Base-by-base conservation (phyloP, 176 grass and related monocot genomes). In the Oropetium thomaeum region DNA sequence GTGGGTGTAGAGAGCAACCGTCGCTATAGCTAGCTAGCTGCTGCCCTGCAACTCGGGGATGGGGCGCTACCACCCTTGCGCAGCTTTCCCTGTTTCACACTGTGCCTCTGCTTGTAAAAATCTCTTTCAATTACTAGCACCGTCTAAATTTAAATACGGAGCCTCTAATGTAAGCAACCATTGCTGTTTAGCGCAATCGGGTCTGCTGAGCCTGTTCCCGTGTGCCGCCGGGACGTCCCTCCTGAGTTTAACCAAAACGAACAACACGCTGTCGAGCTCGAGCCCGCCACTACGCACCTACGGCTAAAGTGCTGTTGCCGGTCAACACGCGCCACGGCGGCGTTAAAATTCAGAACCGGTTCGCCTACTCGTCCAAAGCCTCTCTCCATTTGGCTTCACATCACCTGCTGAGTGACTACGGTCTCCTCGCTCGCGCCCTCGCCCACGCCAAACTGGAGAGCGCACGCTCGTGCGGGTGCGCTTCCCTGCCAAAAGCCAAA, bases 1-100 rank as follows among this genome's bases (percentile, higher is more conserved):
- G 74, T 84, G 32, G 74, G 68, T 78, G 82, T 8, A 34, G 66
- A 35, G 51, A 63, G 35, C 35, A 37, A 5, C 35, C 58, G 26
- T 62, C 64, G 31, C 41, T 40, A 68, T n/a, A n/a, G n/a, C n/a
- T n/a, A n/a, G n/a, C n/a, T n/a, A n/a, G n/a, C n/a, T n/a, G 1
- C 25, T 57, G 48, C 20, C 10, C 49, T 38, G 69, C 31, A 25
- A 25, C 48, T 34, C 1, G 17, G 5, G 15, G 4, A 16, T 25
- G 33, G 17, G 10, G 20, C n/a, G 15, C 31, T 27, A n/a, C n/a
- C n/a, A n/a, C n/a, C n/a, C 64, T 20, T n/a, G 22, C 71, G 29
- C 67, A 30, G 53, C 49, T 31, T 67, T 30, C 44, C 27, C 64
- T 55, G 35, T 27, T 28, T 34, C 3, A n/a, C 38, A 15, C 23